Conservation (phyloP, 2,329 filamentous ascomycete species). For the Diplodia seriata region DNA sequence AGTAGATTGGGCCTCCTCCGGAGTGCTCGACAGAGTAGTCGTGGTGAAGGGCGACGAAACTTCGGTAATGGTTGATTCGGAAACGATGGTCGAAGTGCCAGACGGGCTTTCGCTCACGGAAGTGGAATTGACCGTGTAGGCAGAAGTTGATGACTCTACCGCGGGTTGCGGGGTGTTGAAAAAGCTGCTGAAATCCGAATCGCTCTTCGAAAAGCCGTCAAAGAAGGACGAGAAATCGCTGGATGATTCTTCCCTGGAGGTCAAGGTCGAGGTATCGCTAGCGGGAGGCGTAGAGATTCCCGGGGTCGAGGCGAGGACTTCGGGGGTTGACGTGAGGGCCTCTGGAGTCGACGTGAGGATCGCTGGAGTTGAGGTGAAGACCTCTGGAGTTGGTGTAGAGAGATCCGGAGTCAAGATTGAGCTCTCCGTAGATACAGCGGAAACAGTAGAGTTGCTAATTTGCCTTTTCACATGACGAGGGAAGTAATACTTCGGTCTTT, state of each 20-base stretch:
- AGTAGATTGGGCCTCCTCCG: background rate
- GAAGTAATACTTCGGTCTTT: conserved; percentile 55
- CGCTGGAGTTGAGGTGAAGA: conserved; percentile 22
- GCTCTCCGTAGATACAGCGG: conserved; percentile 35
- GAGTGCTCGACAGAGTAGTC: conserved; percentile 21
- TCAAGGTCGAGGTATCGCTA: conserved; percentile 30
- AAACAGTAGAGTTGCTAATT: conserved; percentile 44
- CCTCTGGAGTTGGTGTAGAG: conserved; percentile 22
- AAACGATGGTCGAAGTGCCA: conserved; percentile 35
- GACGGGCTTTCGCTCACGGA: conserved; percentile 12
- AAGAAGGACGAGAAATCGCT: conserved; percentile 41
- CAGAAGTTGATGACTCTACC: conserved; percentile 14
- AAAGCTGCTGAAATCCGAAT: conserved; percentile 21
- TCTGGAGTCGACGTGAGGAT: conserved; percentile 21
- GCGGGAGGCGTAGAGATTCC: conserved; percentile 22
- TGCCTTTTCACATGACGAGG: conserved; percentile 54
- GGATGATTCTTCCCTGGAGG: conserved; percentile 26
- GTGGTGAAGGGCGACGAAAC: conserved; percentile 32
- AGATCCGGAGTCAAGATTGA: conserved; percentile 8
- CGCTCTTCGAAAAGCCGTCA: conserved; percentile 38
- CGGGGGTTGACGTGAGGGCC: conserved; percentile 8
- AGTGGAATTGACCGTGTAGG: conserved; percentile 27
- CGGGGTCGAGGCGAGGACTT: conserved; percentile 2
- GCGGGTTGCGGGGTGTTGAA: conserved; percentile 30
- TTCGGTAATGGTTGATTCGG: conserved; percentile 37